These are phyloP conservation scores for Taphrina flavorubra DNA, from an alignment of 1,139 yeast species.

Conservation along the genomic window DNA sequence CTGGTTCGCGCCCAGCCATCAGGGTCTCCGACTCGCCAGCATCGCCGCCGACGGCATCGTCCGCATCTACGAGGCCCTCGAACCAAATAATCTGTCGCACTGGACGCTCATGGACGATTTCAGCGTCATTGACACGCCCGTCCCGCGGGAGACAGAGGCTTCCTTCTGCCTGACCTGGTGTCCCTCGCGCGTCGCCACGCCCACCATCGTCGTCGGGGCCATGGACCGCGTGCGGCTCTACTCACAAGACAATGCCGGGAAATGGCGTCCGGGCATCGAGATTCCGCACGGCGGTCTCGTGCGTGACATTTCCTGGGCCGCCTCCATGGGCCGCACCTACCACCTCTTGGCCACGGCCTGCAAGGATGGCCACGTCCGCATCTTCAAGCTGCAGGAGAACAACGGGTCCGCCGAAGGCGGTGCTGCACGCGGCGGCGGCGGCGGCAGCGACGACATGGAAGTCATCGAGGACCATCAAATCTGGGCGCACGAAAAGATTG, in stretches of 20 bases:
- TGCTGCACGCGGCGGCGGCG: conserved; percentile 12
- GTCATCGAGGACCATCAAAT: conserved; percentile 43
- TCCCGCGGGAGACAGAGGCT: conserved; percentile 81
- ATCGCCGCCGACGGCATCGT: conserved; percentile 90
- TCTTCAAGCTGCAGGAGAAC: conserved; percentile 65
- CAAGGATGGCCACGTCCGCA: conserved; percentile 88
- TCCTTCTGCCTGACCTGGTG: conserved; percentile 93
- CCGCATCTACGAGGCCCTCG: conserved; percentile 84
- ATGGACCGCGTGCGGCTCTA: conserved; percentile 84
- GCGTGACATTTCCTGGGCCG: conserved; percentile 90
- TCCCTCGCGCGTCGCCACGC: conserved; percentile 81
- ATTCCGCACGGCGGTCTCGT: conserved; percentile 79
- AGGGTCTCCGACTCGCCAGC: conserved; percentile 82
- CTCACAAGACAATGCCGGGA: conserved; percentile 58
- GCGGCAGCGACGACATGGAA: conserved; percentile 41
- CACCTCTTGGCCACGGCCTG: conserved; percentile 94
- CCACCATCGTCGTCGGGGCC: conserved; percentile 82
- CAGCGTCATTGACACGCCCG: conserved; percentile 52
- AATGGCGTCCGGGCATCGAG: conserved; percentile 56
- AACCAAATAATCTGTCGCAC: conserved; percentile 78
- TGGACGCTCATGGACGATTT: conserved; percentile 83
- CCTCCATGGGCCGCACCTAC: conserved; percentile 77
- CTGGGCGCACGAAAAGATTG: conserved; percentile 57
- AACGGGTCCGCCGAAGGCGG: too few species aligned
- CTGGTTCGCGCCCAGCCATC: conserved; percentile 83